Evolutionary conservation across 2,329 filamentous ascomycete species (phyloP), one percentile per base, ranked within the genome.

Genomic region (Chaetomiaceae sp.): DNA sequence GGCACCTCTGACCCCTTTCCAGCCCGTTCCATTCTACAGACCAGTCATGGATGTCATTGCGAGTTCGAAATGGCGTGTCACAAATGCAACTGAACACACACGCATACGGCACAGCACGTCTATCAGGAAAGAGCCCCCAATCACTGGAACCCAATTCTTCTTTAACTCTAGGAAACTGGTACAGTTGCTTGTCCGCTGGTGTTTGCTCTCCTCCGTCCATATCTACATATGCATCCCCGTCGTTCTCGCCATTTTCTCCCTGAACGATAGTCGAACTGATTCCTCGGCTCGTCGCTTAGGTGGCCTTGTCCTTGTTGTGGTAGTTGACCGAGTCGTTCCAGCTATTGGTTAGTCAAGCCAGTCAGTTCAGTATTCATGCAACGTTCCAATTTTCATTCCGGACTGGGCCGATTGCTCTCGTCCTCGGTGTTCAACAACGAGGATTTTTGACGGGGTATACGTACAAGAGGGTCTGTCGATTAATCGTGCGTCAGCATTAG

Each of bases 281-380:
- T 9, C 11, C 9, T 32, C 5, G 13, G 1, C 32, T 45, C 40
- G 42, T 20, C 51, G 55, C 61, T 74, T 76, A 79, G 54, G 69
- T 65, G 57, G 70, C 67, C 81, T 89, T 90, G 78, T 95, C 86
- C 78, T 87, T 87, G 79, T 95, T 90, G 85, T 97, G 90, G 79
- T 95, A 92, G 85, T 97, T 97, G 79, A 96, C 90, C 55, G 79
- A 81, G 62, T 85, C 78, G 76, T 97, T 97, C 94, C 94, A 99
- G 87, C 87, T 90, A 65, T 60, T 54, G 32, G 56, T 68, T 53
- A 64, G 62, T 37, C 44, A 33, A 32, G n/a, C n/a, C n/a, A n/a
- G n/a, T n/a, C n/a, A n/a, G 2, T 11, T 38, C 34, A 25, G 10
- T 42, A 6, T 25, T 20, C 6, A 10, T 18, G 33, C 7, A 23